A percentile compares a stretch with the other conserved stretches of the same genome.
phyloP scores from a whole-genome alignment of 257 asterid species.

The Mentha longifolia region DNA sequence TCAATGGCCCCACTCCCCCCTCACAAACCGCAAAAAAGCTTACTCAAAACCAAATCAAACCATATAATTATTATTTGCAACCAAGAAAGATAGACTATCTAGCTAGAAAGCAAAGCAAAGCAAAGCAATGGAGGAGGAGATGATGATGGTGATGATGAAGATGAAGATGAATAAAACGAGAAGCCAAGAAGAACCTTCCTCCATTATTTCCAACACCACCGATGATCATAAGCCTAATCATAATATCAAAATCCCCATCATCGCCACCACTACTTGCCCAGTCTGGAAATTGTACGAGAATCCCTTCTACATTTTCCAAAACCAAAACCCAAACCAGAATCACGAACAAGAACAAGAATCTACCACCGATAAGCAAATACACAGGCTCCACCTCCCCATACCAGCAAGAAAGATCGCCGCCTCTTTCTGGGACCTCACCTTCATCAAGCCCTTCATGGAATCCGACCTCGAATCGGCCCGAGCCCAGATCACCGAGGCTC shows the following conservation, averaged over 20 bases:
- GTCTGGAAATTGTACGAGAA: conserved; percentile 87
- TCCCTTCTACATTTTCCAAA: conserved; percentile 59
- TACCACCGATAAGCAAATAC: conserved; percentile 47
- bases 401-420: conserved; percentile 68
- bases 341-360: conserved; percentile 11
- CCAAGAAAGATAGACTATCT: neutral
- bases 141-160: conserved; percentile 51
- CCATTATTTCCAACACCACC: neutral
- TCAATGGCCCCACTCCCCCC: neutral
- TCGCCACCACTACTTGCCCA: conserved; percentile 43
- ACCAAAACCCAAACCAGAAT: conserved; percentile 17
- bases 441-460: too few species aligned
- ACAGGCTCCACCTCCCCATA: conserved; percentile 74
- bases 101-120: too few species aligned
- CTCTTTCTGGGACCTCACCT: conserved; percentile 78
- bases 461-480: conserved; percentile 61
- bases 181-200: conserved; percentile 49
- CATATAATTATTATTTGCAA: too few species aligned
- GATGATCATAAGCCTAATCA: neutral
- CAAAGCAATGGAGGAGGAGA: conserved; percentile 35
- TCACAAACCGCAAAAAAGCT: neutral
- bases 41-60: neutral
- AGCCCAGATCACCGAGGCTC: conserved; percentile 43
- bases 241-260: conserved; percentile 39
- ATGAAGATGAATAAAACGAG: conserved; percentile 50